These are phyloP conservation scores for Fomitopsis pulvina DNA, from an alignment of 768 basidiomycete species.

Conservation along the genomic window DNA sequence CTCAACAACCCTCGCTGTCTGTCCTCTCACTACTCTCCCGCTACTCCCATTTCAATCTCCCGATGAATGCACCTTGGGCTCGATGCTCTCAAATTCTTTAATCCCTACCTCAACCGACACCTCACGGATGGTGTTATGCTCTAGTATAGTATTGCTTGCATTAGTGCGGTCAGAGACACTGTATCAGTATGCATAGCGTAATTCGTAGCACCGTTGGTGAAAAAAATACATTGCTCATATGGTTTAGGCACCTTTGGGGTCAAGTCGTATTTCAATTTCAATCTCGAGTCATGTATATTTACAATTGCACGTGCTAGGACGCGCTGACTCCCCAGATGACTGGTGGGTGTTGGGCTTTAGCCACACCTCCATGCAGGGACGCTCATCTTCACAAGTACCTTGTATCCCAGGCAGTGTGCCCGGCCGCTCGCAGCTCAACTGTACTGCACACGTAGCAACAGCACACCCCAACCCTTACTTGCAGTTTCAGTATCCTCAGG, in stretches of 20 bases:
- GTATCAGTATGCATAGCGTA: conserved; percentile 26
- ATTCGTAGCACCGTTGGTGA: conserved; percentile 19
- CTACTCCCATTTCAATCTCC: conserved; percentile 1
- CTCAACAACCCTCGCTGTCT: conserved; percentile 3
- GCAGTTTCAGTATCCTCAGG: conserved; percentile 16
- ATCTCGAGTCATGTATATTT: too few relatives aligned
- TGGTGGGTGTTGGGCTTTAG: conserved; percentile 1
- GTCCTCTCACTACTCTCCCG: not conserved
- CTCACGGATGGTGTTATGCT: conserved; percentile 9
- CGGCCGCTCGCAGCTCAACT: not conserved
- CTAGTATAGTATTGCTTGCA: conserved; percentile 21
- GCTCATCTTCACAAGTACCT: not conserved
- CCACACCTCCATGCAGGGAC: conserved; percentile 6
- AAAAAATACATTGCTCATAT: conserved; percentile 14
- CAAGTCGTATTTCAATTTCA: too few relatives aligned
- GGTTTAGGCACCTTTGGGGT: too few relatives aligned
- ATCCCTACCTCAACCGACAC: conserved; percentile 10
- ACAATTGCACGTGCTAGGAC: conserved; percentile 9
- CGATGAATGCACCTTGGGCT: not conserved
- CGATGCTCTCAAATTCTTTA: conserved; percentile 1
- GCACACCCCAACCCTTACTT: conserved; percentile 25
- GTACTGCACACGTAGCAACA: not conserved
- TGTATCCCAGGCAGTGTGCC: not conserved
- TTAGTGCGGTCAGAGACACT: conserved; percentile 24
- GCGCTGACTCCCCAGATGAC: not conserved